Percentiles rank a stretch among this genome's conserved stretches.
Evolutionary conservation across 2,329 filamentous ascomycete genomes (phyloP).

Genomic region (Aspergillus nomiae): DNA sequence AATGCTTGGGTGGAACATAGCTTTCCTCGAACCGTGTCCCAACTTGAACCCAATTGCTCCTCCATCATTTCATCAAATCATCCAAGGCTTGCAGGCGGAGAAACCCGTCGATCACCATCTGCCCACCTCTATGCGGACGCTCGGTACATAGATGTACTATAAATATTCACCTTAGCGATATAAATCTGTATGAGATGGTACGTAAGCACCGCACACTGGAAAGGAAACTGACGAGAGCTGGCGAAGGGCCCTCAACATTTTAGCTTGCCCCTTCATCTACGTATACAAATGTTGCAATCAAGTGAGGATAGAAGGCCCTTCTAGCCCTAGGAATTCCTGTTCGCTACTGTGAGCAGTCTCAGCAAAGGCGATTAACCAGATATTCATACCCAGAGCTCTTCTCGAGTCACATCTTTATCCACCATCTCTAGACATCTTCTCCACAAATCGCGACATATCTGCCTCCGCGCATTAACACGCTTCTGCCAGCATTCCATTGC

Average conservation of each 20-base stretch:
- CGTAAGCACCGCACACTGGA: neutral
- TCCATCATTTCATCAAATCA: neutral
- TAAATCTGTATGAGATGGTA: neutral
- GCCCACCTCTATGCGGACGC: neutral
- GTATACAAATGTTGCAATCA: neutral
- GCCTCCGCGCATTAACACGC: slow-evolving; percentile 45
- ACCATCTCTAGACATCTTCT: slow-evolving; percentile 49
- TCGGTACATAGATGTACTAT: neutral
- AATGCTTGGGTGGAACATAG: neutral
- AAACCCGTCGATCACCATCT: neutral
- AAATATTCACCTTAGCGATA: neutral
- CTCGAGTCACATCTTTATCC: slow-evolving; percentile 48
- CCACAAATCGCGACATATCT: slow-evolving; percentile 57
- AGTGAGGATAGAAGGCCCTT: slow-evolving; percentile 27
- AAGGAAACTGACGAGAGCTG: neutral
- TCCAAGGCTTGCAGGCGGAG: neutral
- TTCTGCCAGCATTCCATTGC: slow-evolving; percentile 51
- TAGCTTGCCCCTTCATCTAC: neutral
- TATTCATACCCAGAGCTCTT: slow-evolving; percentile 53
- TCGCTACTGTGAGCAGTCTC: slow-evolving; percentile 1
- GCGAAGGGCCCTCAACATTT: neutral
- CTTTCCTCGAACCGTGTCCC: neutral
- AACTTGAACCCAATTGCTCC: neutral
- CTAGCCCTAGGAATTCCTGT: slow-evolving; percentile 42
- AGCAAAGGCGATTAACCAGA: slow-evolving; percentile 6